Evolutionary conservation across 1,284 basidiomycete genomes (phyloP).

Genomic region (Tilletia indica): DNA sequence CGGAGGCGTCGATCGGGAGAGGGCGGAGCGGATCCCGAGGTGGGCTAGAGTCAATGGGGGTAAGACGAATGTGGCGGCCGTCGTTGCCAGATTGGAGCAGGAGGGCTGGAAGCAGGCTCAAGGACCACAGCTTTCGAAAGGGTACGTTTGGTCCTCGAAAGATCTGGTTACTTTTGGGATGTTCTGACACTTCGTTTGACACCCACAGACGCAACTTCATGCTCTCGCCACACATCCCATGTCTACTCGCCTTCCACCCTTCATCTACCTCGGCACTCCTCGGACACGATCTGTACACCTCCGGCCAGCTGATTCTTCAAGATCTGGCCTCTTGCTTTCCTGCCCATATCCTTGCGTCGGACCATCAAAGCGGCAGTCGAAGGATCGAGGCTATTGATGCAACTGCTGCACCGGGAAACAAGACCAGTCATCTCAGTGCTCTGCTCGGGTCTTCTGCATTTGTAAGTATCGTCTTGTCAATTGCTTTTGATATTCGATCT

Average conservation of each 20-base stretch:
- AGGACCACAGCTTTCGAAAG: constrained; percentile 27
- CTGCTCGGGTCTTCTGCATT: constrained; percentile 56
- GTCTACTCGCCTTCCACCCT: constrained; percentile 76
- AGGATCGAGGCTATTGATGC: constrained; percentile 73
- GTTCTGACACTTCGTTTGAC: constrained; percentile 69
- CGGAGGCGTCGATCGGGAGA: constrained; percentile 30
- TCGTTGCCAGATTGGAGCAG: constrained; percentile 63
- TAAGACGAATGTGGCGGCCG: constrained; percentile 57
- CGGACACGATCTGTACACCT: constrained; percentile 61
- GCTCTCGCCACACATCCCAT: constrained; percentile 66
- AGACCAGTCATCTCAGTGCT: constrained; percentile 88
- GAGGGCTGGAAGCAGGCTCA: constrained; percentile 35
- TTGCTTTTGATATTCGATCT: neutral
- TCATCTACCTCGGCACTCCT: constrained; percentile 42
- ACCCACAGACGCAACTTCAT: constrained; percentile 57
- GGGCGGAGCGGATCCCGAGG: constrained; percentile 40
- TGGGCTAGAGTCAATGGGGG: constrained; percentile 50
- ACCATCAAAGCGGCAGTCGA: constrained; percentile 1
- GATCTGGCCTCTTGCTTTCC: constrained; percentile 98
- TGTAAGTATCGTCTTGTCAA: neutral
- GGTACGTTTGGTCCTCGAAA: constrained; percentile 29
- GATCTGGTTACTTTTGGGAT: constrained; percentile 71
- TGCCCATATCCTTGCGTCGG: constrained; percentile 65
- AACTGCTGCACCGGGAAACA: constrained; percentile 96
- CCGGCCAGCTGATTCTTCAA: constrained; percentile 84